These are phyloP conservation scores for Nannizzia gypsea DNA, from an alignment of 2,329 filamentous ascomycete species.

Conservation along the genomic window DNA sequence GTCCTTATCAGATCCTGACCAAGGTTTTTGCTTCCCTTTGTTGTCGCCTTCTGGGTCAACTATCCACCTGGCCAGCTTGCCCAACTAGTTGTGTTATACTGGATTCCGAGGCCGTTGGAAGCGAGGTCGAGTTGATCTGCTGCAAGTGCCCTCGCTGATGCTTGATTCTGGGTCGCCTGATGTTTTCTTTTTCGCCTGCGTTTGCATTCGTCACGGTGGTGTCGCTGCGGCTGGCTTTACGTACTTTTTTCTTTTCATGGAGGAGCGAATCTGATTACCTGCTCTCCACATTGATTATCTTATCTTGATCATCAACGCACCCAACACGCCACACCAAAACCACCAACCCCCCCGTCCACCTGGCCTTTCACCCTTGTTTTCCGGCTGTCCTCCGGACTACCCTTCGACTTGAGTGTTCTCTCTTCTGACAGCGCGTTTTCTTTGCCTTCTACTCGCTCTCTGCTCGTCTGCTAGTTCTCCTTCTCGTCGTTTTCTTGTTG, in stretches of 20 bases:
- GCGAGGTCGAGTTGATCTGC: neutral
- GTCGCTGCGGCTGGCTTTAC: too few relatives aligned
- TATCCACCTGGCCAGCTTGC: too few relatives aligned
- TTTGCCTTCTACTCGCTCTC: neutral
- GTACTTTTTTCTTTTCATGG: neutral
- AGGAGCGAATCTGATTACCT: neutral
- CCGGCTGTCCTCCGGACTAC: too few relatives aligned
- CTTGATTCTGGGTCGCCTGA: neutral
- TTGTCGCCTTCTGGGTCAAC: neutral
- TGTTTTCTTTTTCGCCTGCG: neutral
- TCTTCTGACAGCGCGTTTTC: neutral
- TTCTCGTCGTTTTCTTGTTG: neutral
- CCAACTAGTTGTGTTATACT: too few relatives aligned
- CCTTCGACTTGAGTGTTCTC: neutral
- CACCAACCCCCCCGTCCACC: neutral
- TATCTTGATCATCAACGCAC: conserved; percentile 5
- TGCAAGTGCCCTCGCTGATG: neutral
- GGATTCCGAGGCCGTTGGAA: neutral
- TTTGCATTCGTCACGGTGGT: neutral
- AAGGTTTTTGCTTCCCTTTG: neutral
- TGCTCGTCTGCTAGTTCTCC: neutral
- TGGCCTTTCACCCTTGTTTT: neutral
- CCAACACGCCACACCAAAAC: neutral
- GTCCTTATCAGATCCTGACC: neutral
- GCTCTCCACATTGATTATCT: neutral